A percentile compares a stretch with the other conserved stretches of the same genome.
Evolutionary conservation across 2,329 filamentous ascomycete species (phyloP).

Genomic region (Endoconidiophora laricicola): DNA sequence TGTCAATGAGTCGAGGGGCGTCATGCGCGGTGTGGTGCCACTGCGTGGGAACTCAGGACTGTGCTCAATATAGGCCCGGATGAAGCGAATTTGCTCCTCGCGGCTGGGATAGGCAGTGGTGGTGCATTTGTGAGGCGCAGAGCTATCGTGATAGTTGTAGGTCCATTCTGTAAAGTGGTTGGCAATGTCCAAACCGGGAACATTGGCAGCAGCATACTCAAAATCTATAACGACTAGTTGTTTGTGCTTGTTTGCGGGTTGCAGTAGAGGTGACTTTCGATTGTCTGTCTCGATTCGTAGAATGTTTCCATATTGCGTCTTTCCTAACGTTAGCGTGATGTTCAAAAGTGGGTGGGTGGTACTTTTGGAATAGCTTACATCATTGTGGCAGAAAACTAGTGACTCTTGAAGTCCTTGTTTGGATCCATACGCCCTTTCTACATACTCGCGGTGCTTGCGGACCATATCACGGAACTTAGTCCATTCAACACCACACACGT

Average conservation of each 20-base stretch:
- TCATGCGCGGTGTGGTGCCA: slow-evolving; percentile 33
- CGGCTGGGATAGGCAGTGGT: slow-evolving; percentile 54
- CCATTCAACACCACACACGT: slow-evolving; percentile 77
- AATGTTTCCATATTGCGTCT: slow-evolving; percentile 98
- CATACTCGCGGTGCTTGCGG: slow-evolving; percentile 57
- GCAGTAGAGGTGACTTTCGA: slow-evolving; percentile 69
- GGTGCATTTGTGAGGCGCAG: slow-evolving; percentile 48
- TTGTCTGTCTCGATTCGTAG: slow-evolving; percentile 52
- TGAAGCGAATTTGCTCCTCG: slow-evolving; percentile 71
- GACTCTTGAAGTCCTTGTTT: slow-evolving; percentile 48
- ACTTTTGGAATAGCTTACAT: slow-evolving; percentile 42
- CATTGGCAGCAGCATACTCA: slow-evolving; percentile 86
- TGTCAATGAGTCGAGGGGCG: slow-evolving; percentile 26
- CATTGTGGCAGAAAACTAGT: slow-evolving; percentile 92
- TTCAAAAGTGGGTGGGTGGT: not conserved
- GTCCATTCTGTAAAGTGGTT: slow-evolving; percentile 99
- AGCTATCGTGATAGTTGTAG: slow-evolving; percentile 82
- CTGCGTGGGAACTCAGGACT: slow-evolving; percentile 46
- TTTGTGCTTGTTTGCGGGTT: slow-evolving; percentile 86
- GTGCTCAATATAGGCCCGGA: slow-evolving; percentile 76
- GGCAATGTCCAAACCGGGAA: slow-evolving; percentile 75
- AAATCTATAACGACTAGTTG: slow-evolving; percentile 96
- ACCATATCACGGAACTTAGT: slow-evolving; percentile 56
- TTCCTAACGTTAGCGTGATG: slow-evolving; percentile 1
- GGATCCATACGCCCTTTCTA: slow-evolving; percentile 57